Percentiles rank a stretch among this genome's conserved stretches.
Evolutionary conservation across 345 rosid genomes (phyloP).

Genomic region (Alliaria petiolata): DNA sequence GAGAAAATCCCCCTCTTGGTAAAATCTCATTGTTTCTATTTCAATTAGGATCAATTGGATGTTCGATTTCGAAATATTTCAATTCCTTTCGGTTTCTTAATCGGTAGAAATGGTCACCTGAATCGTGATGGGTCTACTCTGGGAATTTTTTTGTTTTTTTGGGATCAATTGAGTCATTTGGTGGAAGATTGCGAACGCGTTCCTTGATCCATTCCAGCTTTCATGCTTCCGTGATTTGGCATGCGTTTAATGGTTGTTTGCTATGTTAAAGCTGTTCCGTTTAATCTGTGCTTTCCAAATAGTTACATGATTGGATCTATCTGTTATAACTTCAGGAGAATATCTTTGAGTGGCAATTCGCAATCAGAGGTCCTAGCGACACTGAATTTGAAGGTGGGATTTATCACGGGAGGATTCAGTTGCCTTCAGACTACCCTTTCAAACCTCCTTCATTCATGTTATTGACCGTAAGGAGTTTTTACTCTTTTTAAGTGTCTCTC

Average conservation of each 20-base stretch:
- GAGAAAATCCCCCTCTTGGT: too few relatives aligned
- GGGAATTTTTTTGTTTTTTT: too few relatives aligned
- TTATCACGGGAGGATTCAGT: slow-evolving; percentile 86
- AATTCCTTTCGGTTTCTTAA: too few relatives aligned
- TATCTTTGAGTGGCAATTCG: slow-evolving; percentile 96
- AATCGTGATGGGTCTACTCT: too few relatives aligned
- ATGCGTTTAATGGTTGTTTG: neutral
- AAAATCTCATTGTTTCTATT: neutral
- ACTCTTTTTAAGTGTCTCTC: neutral
- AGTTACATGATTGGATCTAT: neutral
- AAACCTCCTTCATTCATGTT: slow-evolving; percentile 90
- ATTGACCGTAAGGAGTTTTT: slow-evolving; percentile 55
- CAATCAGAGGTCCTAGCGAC: slow-evolving; percentile 68
- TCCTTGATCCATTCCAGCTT: too few relatives aligned
- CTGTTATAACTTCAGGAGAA: slow-evolving; percentile 54
- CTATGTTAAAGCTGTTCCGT: too few relatives aligned
- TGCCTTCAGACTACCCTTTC: slow-evolving; percentile 86
- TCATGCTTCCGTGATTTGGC: too few relatives aligned
- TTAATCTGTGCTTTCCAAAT: too few relatives aligned
- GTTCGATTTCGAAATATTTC: too few relatives aligned
- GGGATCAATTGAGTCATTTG: too few relatives aligned
- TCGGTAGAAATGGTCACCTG: too few relatives aligned
- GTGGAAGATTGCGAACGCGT: too few relatives aligned
- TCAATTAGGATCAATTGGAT: neutral
- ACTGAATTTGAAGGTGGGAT: slow-evolving; percentile 88